Percentiles rank a stretch among this genome's conserved stretches.
These are phyloP conservation scores for Aspergillus baeticus DNA, from an alignment of 495 filamentous ascomycete genomes.

Conservation along the genomic window DNA sequence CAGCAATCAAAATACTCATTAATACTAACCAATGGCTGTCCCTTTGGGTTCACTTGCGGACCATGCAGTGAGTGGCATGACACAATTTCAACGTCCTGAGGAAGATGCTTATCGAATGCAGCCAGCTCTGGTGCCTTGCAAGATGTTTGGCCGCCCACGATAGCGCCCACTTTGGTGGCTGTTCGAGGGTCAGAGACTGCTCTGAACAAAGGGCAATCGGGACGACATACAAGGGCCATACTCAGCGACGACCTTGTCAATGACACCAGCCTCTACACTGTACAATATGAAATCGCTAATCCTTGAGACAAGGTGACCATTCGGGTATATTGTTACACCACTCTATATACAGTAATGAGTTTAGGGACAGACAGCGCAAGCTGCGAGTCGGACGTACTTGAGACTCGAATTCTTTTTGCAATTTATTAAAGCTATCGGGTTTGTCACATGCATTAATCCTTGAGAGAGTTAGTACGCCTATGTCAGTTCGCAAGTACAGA, in stretches of 20 bases:
- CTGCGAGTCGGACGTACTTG: constrained; percentile 53
- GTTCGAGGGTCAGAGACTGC: constrained; percentile 25
- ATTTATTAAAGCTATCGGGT: constrained; percentile 74
- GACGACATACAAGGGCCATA: constrained; percentile 85
- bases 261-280: constrained; percentile 89
- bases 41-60: constrained; percentile 80
- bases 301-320: constrained; percentile 93
- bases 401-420: constrained; percentile 75
- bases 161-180: constrained; percentile 92
- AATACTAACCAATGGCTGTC: constrained; percentile 74
- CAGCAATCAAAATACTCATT: neutral
- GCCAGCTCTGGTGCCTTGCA: constrained; percentile 97
- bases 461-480: constrained; percentile 35
- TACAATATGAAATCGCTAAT: constrained; percentile 97
- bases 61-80: constrained; percentile 97
- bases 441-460: constrained; percentile 95
- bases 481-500: constrained; percentile 7
- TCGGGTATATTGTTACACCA: constrained; percentile 65
- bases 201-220: neutral
- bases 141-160: constrained; percentile 96
- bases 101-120: constrained; percentile 88
- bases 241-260: constrained; percentile 76
- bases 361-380: constrained; percentile 33
- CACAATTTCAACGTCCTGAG: constrained; percentile 85
- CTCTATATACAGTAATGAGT: constrained; percentile 42